Percentiles rank a stretch among this genome's conserved stretches.
Evolutionary conservation across 2,329 filamentous ascomycete species (phyloP).

Genomic region (Geosmithia flava): DNA sequence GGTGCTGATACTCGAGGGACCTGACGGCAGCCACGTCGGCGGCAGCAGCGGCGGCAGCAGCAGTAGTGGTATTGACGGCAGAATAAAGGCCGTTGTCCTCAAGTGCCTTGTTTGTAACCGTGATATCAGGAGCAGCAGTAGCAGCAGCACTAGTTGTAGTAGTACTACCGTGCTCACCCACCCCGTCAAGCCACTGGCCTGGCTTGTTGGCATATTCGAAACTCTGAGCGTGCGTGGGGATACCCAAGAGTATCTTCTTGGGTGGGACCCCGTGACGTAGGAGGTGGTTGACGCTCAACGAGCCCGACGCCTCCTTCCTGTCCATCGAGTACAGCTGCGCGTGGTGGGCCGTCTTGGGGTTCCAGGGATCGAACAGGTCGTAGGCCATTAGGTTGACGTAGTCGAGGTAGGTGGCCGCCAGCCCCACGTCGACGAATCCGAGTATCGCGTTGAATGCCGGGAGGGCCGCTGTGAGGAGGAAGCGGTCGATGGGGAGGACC

Average conservation of each 20-base stretch:
- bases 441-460: slow-evolving; percentile 56
- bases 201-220: slow-evolving; percentile 55
- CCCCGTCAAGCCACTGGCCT: slow-evolving; percentile 46
- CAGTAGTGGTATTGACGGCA: no score
- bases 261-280: slow-evolving; percentile 53
- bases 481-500: slow-evolving; percentile 55
- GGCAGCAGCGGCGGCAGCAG: no score
- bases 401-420: slow-evolving; percentile 55
- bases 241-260: slow-evolving; percentile 61
- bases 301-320: slow-evolving; percentile 51
- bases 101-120: no score
- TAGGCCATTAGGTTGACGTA: slow-evolving; percentile 71
- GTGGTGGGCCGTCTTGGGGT: slow-evolving; percentile 56
- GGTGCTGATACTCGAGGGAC: slow-evolving; percentile 56
- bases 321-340: slow-evolving; percentile 57
- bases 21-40: no score
- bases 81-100: no score
- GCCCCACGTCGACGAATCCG: slow-evolving; percentile 53
- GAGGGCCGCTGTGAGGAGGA: slow-evolving; percentile 59
- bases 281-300: slow-evolving; percentile 54
- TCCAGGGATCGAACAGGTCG: slow-evolving; percentile 67
- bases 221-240: slow-evolving; percentile 64
- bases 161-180: slow-evolving; percentile 49
- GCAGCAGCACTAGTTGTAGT: no score
- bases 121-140: no score